Evolutionary conservation across 306 rosid genomes (phyloP).

Genomic region (Inga leiocalycina): DNA sequence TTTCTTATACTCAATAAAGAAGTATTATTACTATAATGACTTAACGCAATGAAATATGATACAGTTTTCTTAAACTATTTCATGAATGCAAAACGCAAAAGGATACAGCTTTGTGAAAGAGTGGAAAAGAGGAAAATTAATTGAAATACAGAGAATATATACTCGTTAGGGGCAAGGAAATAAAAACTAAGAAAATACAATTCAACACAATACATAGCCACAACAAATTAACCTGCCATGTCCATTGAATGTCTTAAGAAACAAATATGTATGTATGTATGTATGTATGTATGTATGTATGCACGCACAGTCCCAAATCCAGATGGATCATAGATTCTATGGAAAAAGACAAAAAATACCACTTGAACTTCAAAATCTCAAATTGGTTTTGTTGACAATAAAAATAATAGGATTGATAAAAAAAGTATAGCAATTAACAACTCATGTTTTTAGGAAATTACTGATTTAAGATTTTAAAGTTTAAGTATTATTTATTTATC

Average conservation of each 20-base stretch:
- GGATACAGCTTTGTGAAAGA: not conserved
- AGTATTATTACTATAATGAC: conserved; percentile 1
- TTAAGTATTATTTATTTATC: too few relatives aligned
- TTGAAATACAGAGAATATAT: conserved; percentile 11
- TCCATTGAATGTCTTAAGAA: not conserved
- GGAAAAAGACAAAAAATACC: too few relatives aligned
- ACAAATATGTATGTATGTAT: not conserved
- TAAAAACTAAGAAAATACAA: not conserved
- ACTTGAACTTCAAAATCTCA: too few relatives aligned
- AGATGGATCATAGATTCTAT: conserved; percentile 13
- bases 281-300: too few relatives aligned
- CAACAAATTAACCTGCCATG: conserved; percentile 2
- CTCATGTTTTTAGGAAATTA: too few relatives aligned
- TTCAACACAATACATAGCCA: not conserved
- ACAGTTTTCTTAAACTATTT: conserved; percentile 11
- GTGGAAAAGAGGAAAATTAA: not conserved
- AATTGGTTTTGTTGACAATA: too few relatives aligned
- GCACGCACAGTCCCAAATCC: not conserved
- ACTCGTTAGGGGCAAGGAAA: not conserved
- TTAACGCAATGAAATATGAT: conserved; percentile 1
- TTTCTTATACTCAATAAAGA: conserved; percentile 9
- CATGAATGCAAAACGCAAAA: not conserved
- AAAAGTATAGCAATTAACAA: too few relatives aligned
- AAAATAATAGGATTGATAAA: too few relatives aligned
- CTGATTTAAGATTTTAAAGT: too few relatives aligned